A percentile compares a stretch with the other conserved stretches of the same genome.
Evolutionary conservation across 495 filamentous ascomycete species (phyloP).

Genomic region (Lasiosphaeris hirsuta): DNA sequence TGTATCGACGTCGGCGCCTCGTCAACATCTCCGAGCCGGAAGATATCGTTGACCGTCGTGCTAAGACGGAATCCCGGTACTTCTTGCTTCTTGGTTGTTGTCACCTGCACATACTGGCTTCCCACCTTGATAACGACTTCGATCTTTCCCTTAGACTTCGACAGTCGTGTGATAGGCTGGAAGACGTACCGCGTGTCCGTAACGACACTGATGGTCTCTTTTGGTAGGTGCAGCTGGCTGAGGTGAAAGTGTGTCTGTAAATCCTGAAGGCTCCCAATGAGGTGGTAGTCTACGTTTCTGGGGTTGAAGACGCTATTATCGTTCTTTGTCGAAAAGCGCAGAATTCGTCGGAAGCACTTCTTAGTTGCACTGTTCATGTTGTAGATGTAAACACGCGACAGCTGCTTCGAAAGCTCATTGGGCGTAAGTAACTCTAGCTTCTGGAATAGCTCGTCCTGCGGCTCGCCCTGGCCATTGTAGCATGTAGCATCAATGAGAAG

Average conservation of each 20-base stretch:
- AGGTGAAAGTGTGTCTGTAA: constrained; percentile 63
- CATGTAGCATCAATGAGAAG: constrained; percentile 64
- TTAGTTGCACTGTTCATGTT: constrained; percentile 65
- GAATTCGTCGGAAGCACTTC: constrained; percentile 59
- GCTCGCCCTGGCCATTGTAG: constrained; percentile 58
- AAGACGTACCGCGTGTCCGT: constrained; percentile 62
- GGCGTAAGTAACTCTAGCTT: constrained; percentile 58
- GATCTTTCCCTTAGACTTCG: constrained; percentile 63
- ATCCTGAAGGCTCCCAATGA: constrained; percentile 58
- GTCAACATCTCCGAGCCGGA: constrained; percentile 60
- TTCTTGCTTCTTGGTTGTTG: constrained; percentile 63
- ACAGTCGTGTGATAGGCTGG: constrained; percentile 59
- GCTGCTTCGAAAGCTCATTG: constrained; percentile 52
- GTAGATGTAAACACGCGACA: constrained; percentile 59
- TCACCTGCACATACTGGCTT: constrained; percentile 64
- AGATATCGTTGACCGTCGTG: constrained; percentile 64
- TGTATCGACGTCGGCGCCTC: constrained; percentile 59
- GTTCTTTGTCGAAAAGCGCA: constrained; percentile 53
- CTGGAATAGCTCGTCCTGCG: constrained; percentile 56
- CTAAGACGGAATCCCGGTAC: constrained; percentile 55
- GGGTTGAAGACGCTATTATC: constrained; percentile 55
- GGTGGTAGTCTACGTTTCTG: constrained; percentile 57
- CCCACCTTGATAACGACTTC: constrained; percentile 64
- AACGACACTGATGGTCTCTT: constrained; percentile 62
- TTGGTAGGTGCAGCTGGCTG: constrained; percentile 59